Evolutionary conservation across 2,329 filamentous ascomycete genomes (phyloP).

Genomic region (Calonectria montana): DNA sequence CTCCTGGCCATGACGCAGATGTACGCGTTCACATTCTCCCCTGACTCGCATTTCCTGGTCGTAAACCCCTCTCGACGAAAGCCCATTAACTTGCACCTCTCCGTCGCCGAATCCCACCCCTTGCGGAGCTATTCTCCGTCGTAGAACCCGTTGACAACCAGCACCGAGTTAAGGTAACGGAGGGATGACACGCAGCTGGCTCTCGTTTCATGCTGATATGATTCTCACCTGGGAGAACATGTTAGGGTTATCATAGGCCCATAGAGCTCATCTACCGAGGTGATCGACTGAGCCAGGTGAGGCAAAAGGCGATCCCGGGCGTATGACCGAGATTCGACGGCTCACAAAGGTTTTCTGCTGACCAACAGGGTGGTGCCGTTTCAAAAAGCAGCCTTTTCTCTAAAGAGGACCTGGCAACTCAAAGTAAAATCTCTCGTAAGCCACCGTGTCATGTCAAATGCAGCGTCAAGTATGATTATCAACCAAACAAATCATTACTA

Average conservation of each 20-base stretch:
- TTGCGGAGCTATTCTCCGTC: not conserved
- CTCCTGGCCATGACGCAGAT: not conserved
- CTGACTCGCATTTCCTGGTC: not conserved
- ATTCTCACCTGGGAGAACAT: not conserved
- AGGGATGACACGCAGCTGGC: not conserved
- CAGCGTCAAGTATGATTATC: not conserved
- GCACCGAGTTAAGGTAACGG: not conserved
- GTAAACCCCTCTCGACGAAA: not conserved
- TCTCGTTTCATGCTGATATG: not conserved
- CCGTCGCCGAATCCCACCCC: not conserved
- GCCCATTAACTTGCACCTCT: not conserved
- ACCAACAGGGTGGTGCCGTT: not conserved
- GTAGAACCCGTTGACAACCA: conserved; percentile 7
- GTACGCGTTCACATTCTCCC: not conserved
- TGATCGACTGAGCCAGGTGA: not conserved
- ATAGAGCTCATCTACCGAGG: not conserved
- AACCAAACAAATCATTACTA: not conserved
- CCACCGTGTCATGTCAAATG: not conserved
- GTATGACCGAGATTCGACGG: not conserved
- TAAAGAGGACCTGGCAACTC: not conserved
- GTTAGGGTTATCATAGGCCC: not conserved
- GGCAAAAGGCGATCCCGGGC: not conserved
- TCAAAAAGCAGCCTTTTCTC: no score
- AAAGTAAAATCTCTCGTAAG: conserved; percentile 12
- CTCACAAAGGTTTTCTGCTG: not conserved